phyloP scores from a whole-genome alignment of 805 yeast genomes.

The Wickerhamiella cacticola region DNA sequence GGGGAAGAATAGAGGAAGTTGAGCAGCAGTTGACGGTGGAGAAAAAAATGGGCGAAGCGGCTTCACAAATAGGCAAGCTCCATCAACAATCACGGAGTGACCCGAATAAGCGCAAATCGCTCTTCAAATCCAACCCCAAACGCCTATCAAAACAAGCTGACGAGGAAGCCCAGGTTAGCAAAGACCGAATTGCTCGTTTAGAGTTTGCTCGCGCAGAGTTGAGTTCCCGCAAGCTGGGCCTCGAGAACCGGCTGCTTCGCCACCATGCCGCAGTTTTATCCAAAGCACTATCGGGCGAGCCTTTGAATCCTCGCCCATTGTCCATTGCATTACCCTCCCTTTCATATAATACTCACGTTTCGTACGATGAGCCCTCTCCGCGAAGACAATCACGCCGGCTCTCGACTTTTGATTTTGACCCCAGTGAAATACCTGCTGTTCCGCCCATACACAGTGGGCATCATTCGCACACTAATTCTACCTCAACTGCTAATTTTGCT shows the following conservation, averaged over 20 bases:
- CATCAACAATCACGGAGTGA: conserved; percentile 10
- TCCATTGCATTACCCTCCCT: conserved; percentile 3
- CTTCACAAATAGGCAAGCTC: conserved; percentile 18
- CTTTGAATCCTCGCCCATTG: conserved; percentile 17
- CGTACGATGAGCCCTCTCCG: conserved; percentile 5
- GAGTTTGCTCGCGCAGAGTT: conserved; percentile 15
- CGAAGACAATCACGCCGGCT: neutral
- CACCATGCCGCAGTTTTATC: conserved; percentile 23
- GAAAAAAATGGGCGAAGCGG: conserved; percentile 24
- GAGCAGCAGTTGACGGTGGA: conserved; percentile 20
- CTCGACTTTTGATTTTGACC: conserved; percentile 4
- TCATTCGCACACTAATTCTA: conserved; percentile 5
- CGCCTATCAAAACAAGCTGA: conserved; percentile 22
- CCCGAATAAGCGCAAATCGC: conserved; percentile 5
- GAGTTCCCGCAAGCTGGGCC: conserved; percentile 11
- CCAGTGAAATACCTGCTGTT: neutral
- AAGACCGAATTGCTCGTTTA: conserved; percentile 17
- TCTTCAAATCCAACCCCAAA: conserved; percentile 9
- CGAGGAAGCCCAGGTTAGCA: conserved; percentile 19
- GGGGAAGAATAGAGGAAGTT: conserved; percentile 16
- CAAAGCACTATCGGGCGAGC: conserved; percentile 16
- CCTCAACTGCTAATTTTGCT: neutral
- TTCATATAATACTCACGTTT: neutral
- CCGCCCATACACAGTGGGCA: conserved; percentile 4
- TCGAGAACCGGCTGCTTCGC: conserved; percentile 17